Evolutionary conservation across 148 eudicot species (phyloP).

Genomic region (Simmondsia chinensis): DNA sequence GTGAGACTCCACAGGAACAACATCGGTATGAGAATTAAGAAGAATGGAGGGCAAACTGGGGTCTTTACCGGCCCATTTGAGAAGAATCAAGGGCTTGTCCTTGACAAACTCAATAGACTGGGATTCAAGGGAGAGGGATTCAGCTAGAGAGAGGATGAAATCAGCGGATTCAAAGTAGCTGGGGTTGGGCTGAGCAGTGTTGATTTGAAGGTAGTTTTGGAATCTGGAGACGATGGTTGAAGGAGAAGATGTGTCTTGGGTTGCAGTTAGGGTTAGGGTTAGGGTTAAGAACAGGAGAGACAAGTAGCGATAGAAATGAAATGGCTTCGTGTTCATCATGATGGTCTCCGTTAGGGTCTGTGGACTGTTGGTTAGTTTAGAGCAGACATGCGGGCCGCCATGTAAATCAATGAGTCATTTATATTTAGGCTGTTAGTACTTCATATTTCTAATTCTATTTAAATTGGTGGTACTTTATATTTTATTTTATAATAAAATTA

Average conservation of each 20-base stretch:
- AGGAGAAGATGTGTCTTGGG: slow-evolving; percentile 13
- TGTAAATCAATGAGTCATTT: no score
- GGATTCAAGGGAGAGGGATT: slow-evolving; percentile 53
- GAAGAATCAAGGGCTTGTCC: slow-evolving; percentile 59
- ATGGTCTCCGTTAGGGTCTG: no score
- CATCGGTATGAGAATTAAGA: slow-evolving; percentile 90
- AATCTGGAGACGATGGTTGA: slow-evolving; percentile 57
- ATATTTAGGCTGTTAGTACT: no score
- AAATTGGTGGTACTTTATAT: no score
- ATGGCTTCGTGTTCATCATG: no score
- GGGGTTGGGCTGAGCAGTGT: slow-evolving; percentile 92
- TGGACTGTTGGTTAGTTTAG: no score
- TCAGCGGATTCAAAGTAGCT: slow-evolving; percentile 50
- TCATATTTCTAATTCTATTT: no score
- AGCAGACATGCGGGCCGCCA: no score
- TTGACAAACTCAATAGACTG: slow-evolving; percentile 54
- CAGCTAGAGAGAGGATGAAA: slow-evolving; percentile 55
- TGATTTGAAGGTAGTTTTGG: slow-evolving; percentile 61
- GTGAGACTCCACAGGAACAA: slow-evolving; percentile 75
- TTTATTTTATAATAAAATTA: no score
- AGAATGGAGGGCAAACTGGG: slow-evolving; percentile 52
- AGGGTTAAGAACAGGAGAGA: not conserved
- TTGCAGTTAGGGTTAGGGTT: slow-evolving; percentile 1
- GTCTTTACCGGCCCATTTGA: slow-evolving; percentile 73
- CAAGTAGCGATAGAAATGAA: not conserved